These are phyloP conservation scores for Entoloma clypeatum DNA, from an alignment of 1,284 basidiomycete species.

Conservation along the genomic window DNA sequence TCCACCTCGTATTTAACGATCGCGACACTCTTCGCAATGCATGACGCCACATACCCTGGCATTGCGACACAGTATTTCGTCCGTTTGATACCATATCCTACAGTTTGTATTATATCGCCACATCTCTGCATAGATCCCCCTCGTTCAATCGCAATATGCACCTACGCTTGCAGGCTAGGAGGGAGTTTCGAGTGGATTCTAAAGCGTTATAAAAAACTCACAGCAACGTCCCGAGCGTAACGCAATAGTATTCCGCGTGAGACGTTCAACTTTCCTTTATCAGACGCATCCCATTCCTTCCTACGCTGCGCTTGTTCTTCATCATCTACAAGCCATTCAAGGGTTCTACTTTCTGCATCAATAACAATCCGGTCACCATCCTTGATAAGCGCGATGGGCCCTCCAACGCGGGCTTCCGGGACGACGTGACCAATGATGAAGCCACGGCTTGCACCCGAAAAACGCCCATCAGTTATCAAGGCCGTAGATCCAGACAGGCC, in stretches of 20 bases:
- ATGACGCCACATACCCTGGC: not conserved
- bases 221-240: conserved; percentile 78
- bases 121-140: not conserved
- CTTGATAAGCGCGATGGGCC: conserved; percentile 90
- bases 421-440: conserved; percentile 80
- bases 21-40: no score
- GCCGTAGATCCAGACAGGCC: conserved; percentile 89
- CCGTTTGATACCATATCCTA: conserved; percentile 3
- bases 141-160: conserved; percentile 53
- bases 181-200: not conserved
- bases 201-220: conserved; percentile 40
- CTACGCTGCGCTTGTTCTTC: conserved; percentile 72
- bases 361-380: conserved; percentile 89
- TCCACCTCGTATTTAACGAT: not conserved
- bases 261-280: conserved; percentile 64
- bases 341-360: conserved; percentile 74
- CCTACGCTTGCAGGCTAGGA: conserved; percentile 68
- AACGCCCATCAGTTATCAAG: conserved; percentile 94
- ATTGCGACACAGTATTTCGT: not conserved
- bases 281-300: conserved; percentile 67
- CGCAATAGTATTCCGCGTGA: conserved; percentile 68
- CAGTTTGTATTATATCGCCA: conserved; percentile 1
- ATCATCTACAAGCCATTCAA: conserved; percentile 81
- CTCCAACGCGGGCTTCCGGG: conserved; percentile 89
- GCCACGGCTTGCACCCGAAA: conserved; percentile 71